phyloP scores from a whole-genome alignment of 1,284 basidiomycete genomes.

The Cutaneotrichosporon sp. region DNA sequence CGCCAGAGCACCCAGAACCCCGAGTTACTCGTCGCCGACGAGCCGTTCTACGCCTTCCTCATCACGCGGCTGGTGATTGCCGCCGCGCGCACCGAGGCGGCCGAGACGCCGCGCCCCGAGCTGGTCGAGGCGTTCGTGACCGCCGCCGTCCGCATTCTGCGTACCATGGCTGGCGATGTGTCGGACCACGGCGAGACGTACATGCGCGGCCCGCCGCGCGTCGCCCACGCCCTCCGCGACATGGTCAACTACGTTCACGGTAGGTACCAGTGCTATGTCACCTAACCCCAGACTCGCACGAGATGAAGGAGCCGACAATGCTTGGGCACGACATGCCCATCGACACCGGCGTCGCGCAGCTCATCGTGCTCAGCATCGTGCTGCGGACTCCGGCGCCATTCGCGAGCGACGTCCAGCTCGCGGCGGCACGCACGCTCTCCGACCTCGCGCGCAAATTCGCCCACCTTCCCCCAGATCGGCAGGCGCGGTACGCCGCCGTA shows the following conservation, averaged over 20 bases:
- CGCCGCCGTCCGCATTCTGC: constrained; percentile 24
- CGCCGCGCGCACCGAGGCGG: constrained; percentile 25
- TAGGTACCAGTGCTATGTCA: constrained; percentile 27
- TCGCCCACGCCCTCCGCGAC: constrained; percentile 25
- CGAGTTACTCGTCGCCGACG: constrained; percentile 25
- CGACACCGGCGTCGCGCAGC: constrained; percentile 9
- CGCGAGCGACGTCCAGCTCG: constrained; percentile 12
- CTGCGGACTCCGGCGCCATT: constrained; percentile 21
- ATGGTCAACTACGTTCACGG: constrained; percentile 33
- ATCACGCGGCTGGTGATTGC: constrained; percentile 42
- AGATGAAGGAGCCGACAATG: constrained; percentile 14
- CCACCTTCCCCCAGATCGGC: constrained; percentile 2
- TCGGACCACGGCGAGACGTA: constrained; percentile 25
- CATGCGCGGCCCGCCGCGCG: constrained; percentile 29
- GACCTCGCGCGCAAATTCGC: constrained; percentile 8
- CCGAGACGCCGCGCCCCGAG: not conserved
- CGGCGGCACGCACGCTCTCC: constrained; percentile 24
- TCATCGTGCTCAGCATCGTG: constrained; percentile 26
- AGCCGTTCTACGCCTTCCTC: constrained; percentile 47
- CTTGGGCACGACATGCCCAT: constrained; percentile 26
- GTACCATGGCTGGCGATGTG: constrained; percentile 28
- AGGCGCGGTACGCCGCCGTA: constrained; percentile 20
- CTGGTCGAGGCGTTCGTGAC: constrained; percentile 24
- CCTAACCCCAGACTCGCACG: constrained; percentile 13
- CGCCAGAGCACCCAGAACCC: constrained; percentile 31